These are phyloP conservation scores for Candida ficus DNA, from an alignment of 805 yeast species.

Conservation along the genomic window DNA sequence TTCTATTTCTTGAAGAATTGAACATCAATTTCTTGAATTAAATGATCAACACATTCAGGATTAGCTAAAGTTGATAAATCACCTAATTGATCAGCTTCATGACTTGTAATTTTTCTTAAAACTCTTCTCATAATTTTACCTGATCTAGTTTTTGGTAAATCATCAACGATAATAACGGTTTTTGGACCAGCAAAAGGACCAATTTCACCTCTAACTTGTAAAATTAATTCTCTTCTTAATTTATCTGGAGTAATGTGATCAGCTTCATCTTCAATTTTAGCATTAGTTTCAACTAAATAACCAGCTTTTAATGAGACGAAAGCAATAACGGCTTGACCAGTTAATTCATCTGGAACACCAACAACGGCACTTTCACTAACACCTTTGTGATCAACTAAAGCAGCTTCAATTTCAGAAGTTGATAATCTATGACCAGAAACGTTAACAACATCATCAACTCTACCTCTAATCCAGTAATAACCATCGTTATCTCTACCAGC, in stretches of 20 bases:
- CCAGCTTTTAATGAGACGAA: slow-evolving; percentile 77
- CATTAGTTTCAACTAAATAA: slow-evolving; percentile 26
- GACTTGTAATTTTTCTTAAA: slow-evolving; percentile 85
- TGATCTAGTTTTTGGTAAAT: slow-evolving; percentile 96
- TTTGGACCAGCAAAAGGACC: slow-evolving; percentile 94
- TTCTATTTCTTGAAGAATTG: slow-evolving; percentile 18
- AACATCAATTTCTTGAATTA: slow-evolving; percentile 56
- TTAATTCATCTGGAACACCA: slow-evolving; percentile 89
- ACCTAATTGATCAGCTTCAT: slow-evolving; percentile 90
- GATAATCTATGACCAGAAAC: slow-evolving; percentile 97
- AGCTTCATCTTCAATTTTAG: slow-evolving; percentile 24
- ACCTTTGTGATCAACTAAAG: slow-evolving; percentile 67
- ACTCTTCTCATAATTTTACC: slow-evolving; percentile 99
- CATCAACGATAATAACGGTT: slow-evolving; percentile 73
- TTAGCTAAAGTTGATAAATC: slow-evolving; percentile 87
- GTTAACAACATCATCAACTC: slow-evolving; percentile 97
- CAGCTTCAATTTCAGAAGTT: slow-evolving; percentile 97
- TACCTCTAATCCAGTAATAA: slow-evolving; percentile 95
- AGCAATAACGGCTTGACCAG: slow-evolving; percentile 94
- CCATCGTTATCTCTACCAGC: slow-evolving; percentile 97
- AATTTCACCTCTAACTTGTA: slow-evolving; percentile 87
- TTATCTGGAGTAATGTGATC: slow-evolving; percentile 31
- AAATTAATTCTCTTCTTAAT: slow-evolving; percentile 65
- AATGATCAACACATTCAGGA: slow-evolving; percentile 74
- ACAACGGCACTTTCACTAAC: slow-evolving; percentile 97